Evolutionary conservation across 2,329 filamentous ascomycete genomes (phyloP), one percentile per base, ranked within the genome.

Genomic region (Nemania sp.): DNA sequence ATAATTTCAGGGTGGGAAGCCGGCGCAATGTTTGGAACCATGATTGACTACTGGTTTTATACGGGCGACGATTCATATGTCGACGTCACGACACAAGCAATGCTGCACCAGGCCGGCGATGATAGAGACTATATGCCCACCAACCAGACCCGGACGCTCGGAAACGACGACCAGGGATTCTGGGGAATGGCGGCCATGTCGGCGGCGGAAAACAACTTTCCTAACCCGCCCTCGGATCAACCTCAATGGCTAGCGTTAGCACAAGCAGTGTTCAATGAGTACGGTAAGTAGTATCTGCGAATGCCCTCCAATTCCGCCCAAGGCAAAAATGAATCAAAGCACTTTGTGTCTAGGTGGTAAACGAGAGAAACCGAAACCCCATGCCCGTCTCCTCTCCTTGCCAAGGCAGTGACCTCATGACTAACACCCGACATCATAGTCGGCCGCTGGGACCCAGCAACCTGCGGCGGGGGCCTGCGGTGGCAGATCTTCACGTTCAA

Each of bases 401-500:
- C n/a, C n/a, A 28, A 28, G 26, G 6, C 6, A 28, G 26, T 28
- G 26, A 28, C 9, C 22, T 5, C 1, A 26, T 41, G 24, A 12
- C 46, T 54, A 26, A 57, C 45, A 17, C 12, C 2, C 6, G 19
- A 22, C 5, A 17, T 39, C n/a, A 9, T 31, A 58, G 83, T 82
- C 2, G 72, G 72, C 17, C 82, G 90, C 19, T 93, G 89, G 87
- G 86, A 94, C 62, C 74, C 72, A 2, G 64, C 72, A 0, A 77
- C 77, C 1, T 96, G 91, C 70, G 77, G 74, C 41, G 91, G 91
- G 44, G 91, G 91, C 8, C 72, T 96, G 61, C 83, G 88, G 59
- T 96, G 91, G 91, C 91, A 96, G 73, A 88, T 95, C 57, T 92
- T 87, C 73, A 78, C 82, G 11, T 89, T 86, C 73, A 91, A 91